Base-by-base conservation (phyloP, 2,329 filamentous ascomycete genomes). In the Cladosporium colombiae region DNA sequence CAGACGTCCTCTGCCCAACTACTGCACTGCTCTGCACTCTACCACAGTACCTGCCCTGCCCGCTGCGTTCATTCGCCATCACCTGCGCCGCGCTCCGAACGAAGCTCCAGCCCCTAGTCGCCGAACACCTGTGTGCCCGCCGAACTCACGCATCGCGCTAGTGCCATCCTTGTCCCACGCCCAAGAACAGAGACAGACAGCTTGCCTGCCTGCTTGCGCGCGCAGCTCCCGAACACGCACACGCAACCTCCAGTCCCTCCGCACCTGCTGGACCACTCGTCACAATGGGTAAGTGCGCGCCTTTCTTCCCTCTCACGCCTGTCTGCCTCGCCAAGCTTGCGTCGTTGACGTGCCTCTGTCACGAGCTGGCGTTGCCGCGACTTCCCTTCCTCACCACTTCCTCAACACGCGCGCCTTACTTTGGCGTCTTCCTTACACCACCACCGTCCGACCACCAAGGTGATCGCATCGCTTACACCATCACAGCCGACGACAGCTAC, bases 401-500 rank as follows among this genome's bases (percentile, higher is more conserved):
- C 23, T 27, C n/a, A n/a, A n/a, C 46, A 25, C 44, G 21, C 52
- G 63, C 63, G 44, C 56, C 58, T 60, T 23, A 53, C 63, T 58
- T 59, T 60, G 35, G 46, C 55, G 21, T 46, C 40, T 46, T 21
- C n/a, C 40, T 46, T 31, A 58, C 53, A 50, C 52, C 55, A 25
- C 53, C 37, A n/a, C 29, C 33, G 35, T 21, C 40, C 40, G 40
- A 46, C 40, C 40, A 46, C 40, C 23, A 46, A 46, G 40, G 40
- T 25, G 61, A 58, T 64, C 44, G 52, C 63, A 59, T 40, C 21
- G 40, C 63, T 65, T 37, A 65, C 63, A 65, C 37, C 63, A 27
- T 60, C 40, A 59, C 44, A 65, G 58, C 64, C 55, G 64, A 65
- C 64, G 64, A 65, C 64, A 65, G 52, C 58, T 65, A 65, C 44